Base-by-base conservation (phyloP, 2,329 filamentous ascomycete species). In the Alternaria sp. region DNA sequence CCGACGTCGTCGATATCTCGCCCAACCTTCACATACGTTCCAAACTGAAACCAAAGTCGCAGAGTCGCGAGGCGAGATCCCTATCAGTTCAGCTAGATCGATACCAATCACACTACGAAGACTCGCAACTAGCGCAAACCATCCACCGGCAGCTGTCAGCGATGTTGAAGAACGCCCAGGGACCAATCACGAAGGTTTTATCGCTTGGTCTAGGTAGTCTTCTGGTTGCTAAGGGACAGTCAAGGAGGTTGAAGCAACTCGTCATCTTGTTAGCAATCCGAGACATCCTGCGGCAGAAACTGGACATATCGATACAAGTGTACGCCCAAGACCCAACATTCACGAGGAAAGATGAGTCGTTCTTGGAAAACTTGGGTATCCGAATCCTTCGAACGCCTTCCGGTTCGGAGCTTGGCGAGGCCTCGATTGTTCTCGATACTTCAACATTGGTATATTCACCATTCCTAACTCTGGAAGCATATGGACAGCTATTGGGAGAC, bases 291-390 rank as follows among this genome's bases (percentile, higher is more conserved):
- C 52, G 51, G 28, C n/a, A 52, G 45, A 27, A 22, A 3, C 34
- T 36, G 9, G 50, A 52, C 11, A 25, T 52, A 10, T 16, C 48
- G 3, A 57, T 71, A 25, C 54, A 69, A 27, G 41, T 75, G 1
- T 75, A 72, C 28, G 73, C 74, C 6, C 74, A 75, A 59, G 74
- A 76, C 30, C 74, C 74, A 11, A 63, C 65, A 4, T 76, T 75
- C 58, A 71, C 74, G n/a, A 67, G 67, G 22, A 51, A 43, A 1
- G 74, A 75, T 52, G 69, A 76, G 48, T 40, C 64, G 9, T 67
- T 75, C 20, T 65, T 75, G 12, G 44, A 49, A 8, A 67, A 30
- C 18, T 54, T 74, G 36, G 64, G 52, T 16, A 60, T 76, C 3
- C 43, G 48, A 2, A 69, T 76, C 16, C 43, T 72, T 30, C 62